A percentile compares a stretch with the other conserved stretches of the same genome.
phyloP scores from a whole-genome alignment of 2,329 filamentous ascomycete species.

The Colletotrichum brevisporum region DNA sequence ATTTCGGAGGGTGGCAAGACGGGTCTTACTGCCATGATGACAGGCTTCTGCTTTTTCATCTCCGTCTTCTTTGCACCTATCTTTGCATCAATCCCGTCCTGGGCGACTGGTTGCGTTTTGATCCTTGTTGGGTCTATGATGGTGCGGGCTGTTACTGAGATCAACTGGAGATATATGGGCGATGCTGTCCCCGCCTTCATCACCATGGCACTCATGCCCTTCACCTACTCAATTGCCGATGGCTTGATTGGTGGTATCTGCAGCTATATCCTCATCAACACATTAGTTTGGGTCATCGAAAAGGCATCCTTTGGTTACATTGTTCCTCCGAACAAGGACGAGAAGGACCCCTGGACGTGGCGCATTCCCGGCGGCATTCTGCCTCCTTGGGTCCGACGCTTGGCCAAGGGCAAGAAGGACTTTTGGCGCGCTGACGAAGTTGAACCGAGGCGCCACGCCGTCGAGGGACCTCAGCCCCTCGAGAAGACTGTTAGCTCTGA shows the following conservation, averaged over 20 bases:
- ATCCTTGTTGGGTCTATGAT: conserved; percentile 92
- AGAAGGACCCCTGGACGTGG: conserved; percentile 87
- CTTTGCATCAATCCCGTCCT: conserved; percentile 89
- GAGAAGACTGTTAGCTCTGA: conserved; percentile 44
- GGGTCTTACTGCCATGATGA: conserved; percentile 84
- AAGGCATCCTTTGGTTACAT: conserved; percentile 77
- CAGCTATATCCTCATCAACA: conserved; percentile 83
- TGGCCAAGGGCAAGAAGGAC: conserved; percentile 76
- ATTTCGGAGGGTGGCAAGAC: conserved; percentile 91
- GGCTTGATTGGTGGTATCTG: conserved; percentile 86
- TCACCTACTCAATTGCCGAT: conserved; percentile 90
- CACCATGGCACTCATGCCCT: conserved; percentile 88
- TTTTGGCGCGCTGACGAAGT: conserved; percentile 73
- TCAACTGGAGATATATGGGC: conserved; percentile 91
- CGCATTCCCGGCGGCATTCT: conserved; percentile 81
- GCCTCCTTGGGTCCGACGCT: conserved; percentile 79
- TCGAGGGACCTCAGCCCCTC: conserved; percentile 34
- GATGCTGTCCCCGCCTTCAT: conserved; percentile 89
- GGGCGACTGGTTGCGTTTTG: conserved; percentile 91
- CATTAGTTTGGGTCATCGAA: conserved; percentile 77
- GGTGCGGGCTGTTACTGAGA: conserved; percentile 82
- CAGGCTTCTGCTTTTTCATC: conserved; percentile 88
- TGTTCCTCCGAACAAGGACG: conserved; percentile 79
- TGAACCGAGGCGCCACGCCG: conserved; percentile 39
- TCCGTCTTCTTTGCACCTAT: conserved; percentile 92